phyloP scores from a whole-genome alignment of 768 basidiomycete species.

The Peribolospora kevripleyi region DNA sequence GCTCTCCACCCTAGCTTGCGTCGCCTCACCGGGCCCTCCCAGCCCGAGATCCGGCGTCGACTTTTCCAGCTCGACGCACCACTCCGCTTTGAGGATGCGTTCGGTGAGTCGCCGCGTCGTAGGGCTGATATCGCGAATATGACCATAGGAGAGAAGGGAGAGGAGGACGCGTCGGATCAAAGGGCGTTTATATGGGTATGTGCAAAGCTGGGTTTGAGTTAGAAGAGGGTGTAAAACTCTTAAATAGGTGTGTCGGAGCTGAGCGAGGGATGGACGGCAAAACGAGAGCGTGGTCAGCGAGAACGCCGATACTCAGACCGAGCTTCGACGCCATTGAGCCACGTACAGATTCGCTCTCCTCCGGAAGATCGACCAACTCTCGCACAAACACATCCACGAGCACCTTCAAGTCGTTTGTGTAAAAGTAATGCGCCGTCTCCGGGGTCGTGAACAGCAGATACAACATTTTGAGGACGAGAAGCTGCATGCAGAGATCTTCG shows the following conservation, averaged over 20 bases:
- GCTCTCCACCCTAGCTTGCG: neutral
- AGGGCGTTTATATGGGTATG: constrained; percentile 67
- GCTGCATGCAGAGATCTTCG: constrained; percentile 82
- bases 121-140: constrained; percentile 56
- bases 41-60: neutral
- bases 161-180: constrained; percentile 67
- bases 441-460: constrained; percentile 86
- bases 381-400: constrained; percentile 94
- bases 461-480: constrained; percentile 77
- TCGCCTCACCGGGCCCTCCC: neutral
- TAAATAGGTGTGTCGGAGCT: constrained; percentile 88
- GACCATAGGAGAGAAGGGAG: constrained; percentile 36
- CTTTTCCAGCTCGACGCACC: constrained; percentile 23
- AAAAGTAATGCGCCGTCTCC: constrained; percentile 85
- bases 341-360: constrained; percentile 75
- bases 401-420: constrained; percentile 88
- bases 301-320: constrained; percentile 3
- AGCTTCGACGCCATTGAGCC: neutral
- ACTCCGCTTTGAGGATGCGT: constrained; percentile 62
- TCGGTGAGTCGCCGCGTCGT: constrained; percentile 82
- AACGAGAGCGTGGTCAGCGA: neutral
- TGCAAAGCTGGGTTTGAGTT: constrained; percentile 70
- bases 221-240: constrained; percentile 87
- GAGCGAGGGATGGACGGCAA: neutral
- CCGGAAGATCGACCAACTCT: constrained; percentile 70